These are phyloP conservation scores for Calophaca sinica DNA, from an alignment of 306 rosid genomes.

Conservation along the genomic window DNA sequence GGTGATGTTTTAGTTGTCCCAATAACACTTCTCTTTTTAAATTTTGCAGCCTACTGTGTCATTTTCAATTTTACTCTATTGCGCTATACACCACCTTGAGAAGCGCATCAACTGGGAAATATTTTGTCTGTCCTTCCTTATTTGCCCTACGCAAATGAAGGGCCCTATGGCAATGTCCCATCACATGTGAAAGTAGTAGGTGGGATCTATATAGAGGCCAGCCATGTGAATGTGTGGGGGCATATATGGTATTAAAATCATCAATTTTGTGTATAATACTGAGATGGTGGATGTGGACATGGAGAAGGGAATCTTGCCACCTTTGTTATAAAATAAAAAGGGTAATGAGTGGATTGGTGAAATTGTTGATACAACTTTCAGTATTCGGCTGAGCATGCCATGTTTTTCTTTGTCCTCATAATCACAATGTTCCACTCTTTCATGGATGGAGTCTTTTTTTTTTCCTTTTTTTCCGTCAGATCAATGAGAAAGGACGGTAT, in stretches of 20 bases:
- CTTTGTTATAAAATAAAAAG: conserved; percentile 25
- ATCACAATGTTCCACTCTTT: conserved; percentile 45
- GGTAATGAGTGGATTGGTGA: conserved; percentile 53
- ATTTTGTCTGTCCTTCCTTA: conserved; percentile 20
- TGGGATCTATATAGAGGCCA: conserved; percentile 47
- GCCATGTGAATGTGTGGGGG: conserved; percentile 50
- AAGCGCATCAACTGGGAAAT: conserved; percentile 1
- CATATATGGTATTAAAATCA: conserved; percentile 37
- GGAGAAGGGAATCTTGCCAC: conserved; percentile 48
- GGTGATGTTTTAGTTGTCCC: too few relatives aligned
- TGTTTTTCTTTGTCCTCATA: conserved; percentile 51
- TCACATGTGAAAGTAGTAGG: conserved; percentile 40
- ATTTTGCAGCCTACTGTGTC: too few relatives aligned
- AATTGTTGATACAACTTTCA: conserved; percentile 49
- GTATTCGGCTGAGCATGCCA: conserved; percentile 45
- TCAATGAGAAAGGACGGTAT: conserved; percentile 9
- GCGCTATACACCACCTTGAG: conserved; percentile 18
- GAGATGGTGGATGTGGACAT: conserved; percentile 44
- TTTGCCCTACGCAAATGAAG: conserved; percentile 45
- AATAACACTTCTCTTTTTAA: too few relatives aligned
- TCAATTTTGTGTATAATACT: conserved; percentile 25
- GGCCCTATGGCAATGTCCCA: conserved; percentile 9
- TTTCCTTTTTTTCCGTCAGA: background rate
- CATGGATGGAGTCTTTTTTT: conserved; percentile 4
- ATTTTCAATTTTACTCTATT: background rate